Base-by-base conservation (phyloP, 2,329 filamentous ascomycete genomes). In the Ophiocordyceps camponoti-saundersi region DNA sequence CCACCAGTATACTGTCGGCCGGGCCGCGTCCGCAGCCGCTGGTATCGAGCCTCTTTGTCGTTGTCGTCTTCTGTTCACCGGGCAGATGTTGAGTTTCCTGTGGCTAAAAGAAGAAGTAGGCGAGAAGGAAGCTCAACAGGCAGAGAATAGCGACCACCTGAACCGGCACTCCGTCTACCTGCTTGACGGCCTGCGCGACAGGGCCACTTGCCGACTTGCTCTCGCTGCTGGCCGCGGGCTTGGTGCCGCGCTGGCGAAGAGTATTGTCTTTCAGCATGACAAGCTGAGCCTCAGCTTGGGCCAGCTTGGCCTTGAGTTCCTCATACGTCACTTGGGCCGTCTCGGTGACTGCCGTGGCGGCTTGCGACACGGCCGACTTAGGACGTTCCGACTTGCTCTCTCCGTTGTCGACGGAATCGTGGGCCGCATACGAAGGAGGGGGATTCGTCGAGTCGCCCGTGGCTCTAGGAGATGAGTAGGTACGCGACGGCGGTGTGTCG, bases 81-180 rank as follows among this genome's bases (percentile, higher is more conserved):
- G 26, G 42, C 16, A 16, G 34, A 39, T 16, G 16, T 18, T 4
- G 26, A 18, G 34, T 18, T 7, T 6, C 34, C 18, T n/a, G 34
- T 39, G 16, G 47, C 72, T 80, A 98, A 66, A 98, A 98, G 71
- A 98, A 88, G 65, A 96, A 78, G 67, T 95, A 98, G 47, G 88
- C 92, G 56, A 96, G 75, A 59, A 98, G 66, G 69, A 98, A 98
- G 70, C 86, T 89, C 52, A 94, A 57, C 57, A 98, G 70, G 61
- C 89, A 95, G 42, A 98, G 69, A 21, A 79, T 70, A 21, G 92
- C 90, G 42, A 85, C 85, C 51, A 90, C 77, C 62, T 90, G 82
- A 45, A 98, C 78, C 1, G 92, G 81, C 3, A 98, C 90, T 21
- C 92, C 90, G 55, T 88, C 79, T 53, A 61, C 58, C 7, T 66